Conservation (phyloP, 192 early-diverging fungal species). For the Umbelopsis sp. region DNA sequence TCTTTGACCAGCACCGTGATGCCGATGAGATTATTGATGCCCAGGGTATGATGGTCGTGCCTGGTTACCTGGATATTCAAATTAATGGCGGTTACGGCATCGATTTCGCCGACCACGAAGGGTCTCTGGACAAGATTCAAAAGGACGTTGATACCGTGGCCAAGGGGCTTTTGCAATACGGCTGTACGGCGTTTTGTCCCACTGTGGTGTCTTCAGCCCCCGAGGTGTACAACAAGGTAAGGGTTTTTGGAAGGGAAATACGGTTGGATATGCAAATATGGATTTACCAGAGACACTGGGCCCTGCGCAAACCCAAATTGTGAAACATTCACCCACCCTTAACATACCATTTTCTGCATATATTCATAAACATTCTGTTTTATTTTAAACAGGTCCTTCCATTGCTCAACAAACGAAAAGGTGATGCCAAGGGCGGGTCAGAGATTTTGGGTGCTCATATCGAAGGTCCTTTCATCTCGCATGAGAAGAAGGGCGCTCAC, state of each 20-base stretch:
- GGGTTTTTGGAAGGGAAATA: not conserved
- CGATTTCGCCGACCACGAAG: conserved; percentile 70
- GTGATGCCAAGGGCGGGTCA: conserved; percentile 63
- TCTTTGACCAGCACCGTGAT: conserved; percentile 66
- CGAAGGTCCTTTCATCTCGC: conserved; percentile 66
- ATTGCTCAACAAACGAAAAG: conserved; percentile 63
- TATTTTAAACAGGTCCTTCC: conserved; percentile 51
- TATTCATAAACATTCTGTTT: conserved; percentile 1
- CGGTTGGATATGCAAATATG: not conserved
- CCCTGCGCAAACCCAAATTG: not conserved
- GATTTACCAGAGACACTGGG: not conserved
- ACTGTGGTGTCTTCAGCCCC: conserved; percentile 76
- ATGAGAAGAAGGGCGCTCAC: conserved; percentile 77
- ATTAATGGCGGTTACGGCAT: conserved; percentile 84
- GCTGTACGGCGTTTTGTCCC: conserved; percentile 81
- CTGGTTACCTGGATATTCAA: conserved; percentile 82
- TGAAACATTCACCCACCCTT: conserved; percentile 15
- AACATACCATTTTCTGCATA: too few species aligned
- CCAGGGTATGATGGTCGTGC: conserved; percentile 69
- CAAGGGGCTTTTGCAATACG: conserved; percentile 74
- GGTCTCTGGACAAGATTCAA: conserved; percentile 54
- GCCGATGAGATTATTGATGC: conserved; percentile 76
- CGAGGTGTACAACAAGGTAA: conserved; percentile 73
- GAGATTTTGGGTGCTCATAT: conserved; percentile 72
- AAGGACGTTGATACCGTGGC: conserved; percentile 69